These are phyloP conservation scores for Ottelia alismoides DNA, from an alignment of 106 monocot species.

Conservation along the genomic window DNA sequence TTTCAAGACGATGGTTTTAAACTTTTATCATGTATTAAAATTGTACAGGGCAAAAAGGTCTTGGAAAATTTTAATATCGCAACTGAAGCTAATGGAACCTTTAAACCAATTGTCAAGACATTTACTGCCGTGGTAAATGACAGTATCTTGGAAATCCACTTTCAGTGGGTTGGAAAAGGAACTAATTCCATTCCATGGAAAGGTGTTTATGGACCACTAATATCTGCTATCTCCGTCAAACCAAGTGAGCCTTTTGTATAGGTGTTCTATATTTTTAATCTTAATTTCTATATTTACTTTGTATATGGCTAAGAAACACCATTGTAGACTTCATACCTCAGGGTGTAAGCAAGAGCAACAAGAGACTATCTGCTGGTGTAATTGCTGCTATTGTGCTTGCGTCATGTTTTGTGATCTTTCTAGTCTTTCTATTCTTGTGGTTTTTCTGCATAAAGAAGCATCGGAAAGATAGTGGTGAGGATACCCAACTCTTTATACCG, in stretches of 20 bases:
- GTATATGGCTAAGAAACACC: not conserved
- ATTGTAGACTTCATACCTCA: constrained; percentile 23
- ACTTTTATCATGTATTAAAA: too few species aligned
- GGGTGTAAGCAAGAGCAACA: constrained; percentile 6
- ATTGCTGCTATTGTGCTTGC: not conserved
- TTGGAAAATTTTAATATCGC: constrained; percentile 41
- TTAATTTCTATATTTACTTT: not conserved
- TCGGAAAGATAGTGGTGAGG: not conserved
- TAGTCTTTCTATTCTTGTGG: not conserved
- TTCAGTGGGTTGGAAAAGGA: too few species aligned
- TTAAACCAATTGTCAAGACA: constrained; percentile 13
- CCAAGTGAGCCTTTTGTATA: constrained; percentile 26
- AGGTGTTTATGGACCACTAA: constrained; percentile 29
- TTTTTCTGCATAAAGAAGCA: constrained; percentile 2
- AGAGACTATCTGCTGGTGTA: constrained; percentile 5
- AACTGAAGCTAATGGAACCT: constrained; percentile 29
- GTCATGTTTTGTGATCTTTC: not conserved
- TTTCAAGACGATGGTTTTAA: too few species aligned
- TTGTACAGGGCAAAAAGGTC: constrained; percentile 39
- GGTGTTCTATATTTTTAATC: not conserved
- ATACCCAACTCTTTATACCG: not conserved
- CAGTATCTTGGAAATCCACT: constrained; percentile 38
- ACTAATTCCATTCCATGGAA: constrained; percentile 7
- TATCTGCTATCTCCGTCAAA: constrained; percentile 54
- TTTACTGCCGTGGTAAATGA: constrained; percentile 25